Evolutionary conservation across 2,329 filamentous ascomycete genomes (phyloP).

Genomic region (Sarocladium kiliense): DNA sequence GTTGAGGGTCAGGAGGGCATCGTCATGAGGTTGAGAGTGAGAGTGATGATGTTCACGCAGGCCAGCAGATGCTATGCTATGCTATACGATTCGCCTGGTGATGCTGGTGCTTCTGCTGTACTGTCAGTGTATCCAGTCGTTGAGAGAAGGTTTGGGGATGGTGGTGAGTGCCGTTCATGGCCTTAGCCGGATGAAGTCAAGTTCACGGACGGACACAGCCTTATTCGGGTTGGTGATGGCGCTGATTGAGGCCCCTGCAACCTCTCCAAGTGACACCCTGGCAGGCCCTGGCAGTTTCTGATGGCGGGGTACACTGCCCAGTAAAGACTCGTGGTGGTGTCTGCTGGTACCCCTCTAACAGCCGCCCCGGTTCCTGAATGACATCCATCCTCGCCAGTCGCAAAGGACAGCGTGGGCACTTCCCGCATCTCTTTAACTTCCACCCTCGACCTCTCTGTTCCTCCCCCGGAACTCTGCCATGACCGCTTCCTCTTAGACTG

Average conservation of each 20-base stretch:
- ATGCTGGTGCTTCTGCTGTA: too few relatives aligned
- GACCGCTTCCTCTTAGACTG: not conserved
- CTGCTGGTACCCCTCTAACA: slow-evolving; percentile 16
- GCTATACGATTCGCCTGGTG: too few relatives aligned
- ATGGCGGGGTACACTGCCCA: not conserved
- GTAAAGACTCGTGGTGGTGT: not conserved
- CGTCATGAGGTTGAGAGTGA: too few relatives aligned
- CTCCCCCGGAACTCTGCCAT: not conserved
- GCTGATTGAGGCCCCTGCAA: too few relatives aligned
- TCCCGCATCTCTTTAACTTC: not conserved
- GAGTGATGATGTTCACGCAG: too few relatives aligned
- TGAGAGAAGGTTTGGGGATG: too few relatives aligned
- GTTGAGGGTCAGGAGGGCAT: too few relatives aligned
- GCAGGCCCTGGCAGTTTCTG: slow-evolving; percentile 1
- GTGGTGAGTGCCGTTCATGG: not conserved
- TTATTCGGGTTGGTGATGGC: slow-evolving; percentile 19
- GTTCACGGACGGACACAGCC: not conserved
- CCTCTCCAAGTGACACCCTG: too few relatives aligned
- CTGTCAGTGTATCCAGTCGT: too few relatives aligned
- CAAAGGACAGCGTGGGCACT: slow-evolving; percentile 21
- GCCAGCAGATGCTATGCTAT: too few relatives aligned
- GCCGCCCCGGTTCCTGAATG: not conserved
- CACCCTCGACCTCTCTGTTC: too few relatives aligned
- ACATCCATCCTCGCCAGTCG: slow-evolving; percentile 2
- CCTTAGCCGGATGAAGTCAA: not conserved